Evolutionary conservation across 371 early-diverging fungal species (phyloP), one percentile per base, ranked within the genome.

Genomic region (Apophysomyces trapeziformis): DNA sequence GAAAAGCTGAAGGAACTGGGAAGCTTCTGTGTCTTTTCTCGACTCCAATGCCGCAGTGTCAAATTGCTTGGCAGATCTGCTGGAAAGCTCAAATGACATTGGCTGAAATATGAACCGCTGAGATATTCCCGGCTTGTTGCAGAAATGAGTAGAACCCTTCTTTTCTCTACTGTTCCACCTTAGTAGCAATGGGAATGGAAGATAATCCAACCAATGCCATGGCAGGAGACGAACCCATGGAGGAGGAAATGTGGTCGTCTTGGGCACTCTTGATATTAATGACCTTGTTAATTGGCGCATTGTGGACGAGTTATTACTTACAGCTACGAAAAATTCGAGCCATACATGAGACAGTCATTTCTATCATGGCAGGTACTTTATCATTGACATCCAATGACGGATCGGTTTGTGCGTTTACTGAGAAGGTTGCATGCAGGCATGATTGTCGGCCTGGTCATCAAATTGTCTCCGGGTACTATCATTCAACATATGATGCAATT

Each of bases 341-440:
- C 32, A 86, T 96, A 65, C 96, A 98, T 77, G 98, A 98, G 68
- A 94, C 93, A 0, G 95, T 96, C 54, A 91, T 96, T 58, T 93
- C 98, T 37, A 93, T 96, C 64, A 86, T 94, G 73, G 90, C 95
- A 26, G 96, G 93, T 81, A 82, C n/a, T 38, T 8, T 14, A 11
- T 9, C 13, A 2, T 5, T 38, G 32, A 26, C 32, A 26, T 26
- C 32, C 32, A 26, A 38, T 45, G 41, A 64, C 41, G 32, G 6
- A 45, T 13, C 21, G 35, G 41, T 37, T 5, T 57, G 18, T 38
- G 12, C 47, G 18, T 21, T 37, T n/a, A n/a, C 44, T 60, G 44
- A 13, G 44, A 7, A 7, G 26, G n/a, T 44, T 12, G 7, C 14
- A 18, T 5, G 39, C 76, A 88, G 92, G 95, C 38, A 92, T 95